These are phyloP conservation scores for Asterochloris sp. DNA, from an alignment of 139 green algal genomes.

Conservation along the genomic window DNA sequence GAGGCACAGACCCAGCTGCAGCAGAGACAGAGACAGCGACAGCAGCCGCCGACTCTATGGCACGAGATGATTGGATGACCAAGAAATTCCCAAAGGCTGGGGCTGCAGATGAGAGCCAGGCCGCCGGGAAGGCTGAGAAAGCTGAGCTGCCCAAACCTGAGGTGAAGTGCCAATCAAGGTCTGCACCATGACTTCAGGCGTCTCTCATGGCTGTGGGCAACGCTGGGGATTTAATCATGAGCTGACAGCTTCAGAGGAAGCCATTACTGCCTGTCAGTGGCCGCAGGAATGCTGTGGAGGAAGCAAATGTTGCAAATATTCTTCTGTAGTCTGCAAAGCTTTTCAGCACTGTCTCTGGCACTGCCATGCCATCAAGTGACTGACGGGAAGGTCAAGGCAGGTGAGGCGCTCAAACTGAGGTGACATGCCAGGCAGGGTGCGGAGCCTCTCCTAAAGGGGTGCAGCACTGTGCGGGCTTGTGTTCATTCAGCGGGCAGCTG, in stretches of 20 bases:
- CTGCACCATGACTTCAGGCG: not conserved
- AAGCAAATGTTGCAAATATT: too few relatives aligned
- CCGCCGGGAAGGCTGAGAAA: slow-evolving; percentile 12
- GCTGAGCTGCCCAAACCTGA: slow-evolving; percentile 4
- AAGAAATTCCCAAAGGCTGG: slow-evolving; percentile 28
- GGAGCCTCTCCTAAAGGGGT: too few relatives aligned
- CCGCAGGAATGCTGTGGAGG: too few relatives aligned
- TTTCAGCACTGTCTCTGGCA: too few relatives aligned
- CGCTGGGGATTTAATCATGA: not conserved
- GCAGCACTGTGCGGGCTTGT: too few relatives aligned
- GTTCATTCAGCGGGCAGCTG: too few relatives aligned
- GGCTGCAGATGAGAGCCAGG: not conserved
- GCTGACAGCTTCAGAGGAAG: not conserved
- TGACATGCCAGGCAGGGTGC: too few relatives aligned
- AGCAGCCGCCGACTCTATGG: not conserved
- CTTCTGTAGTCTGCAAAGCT: too few relatives aligned
- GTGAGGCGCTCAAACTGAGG: too few relatives aligned
- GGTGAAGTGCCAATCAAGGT: not conserved
- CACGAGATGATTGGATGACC: slow-evolving; percentile 68
- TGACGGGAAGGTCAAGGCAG: too few relatives aligned
- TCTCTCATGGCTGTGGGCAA: not conserved
- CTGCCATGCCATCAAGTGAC: too few relatives aligned
- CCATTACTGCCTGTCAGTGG: too few relatives aligned
- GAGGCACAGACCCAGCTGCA: not conserved
- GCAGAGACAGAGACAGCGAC: slow-evolving; percentile 4